A percentile compares a stretch with the other conserved stretches of the same genome.
phyloP scores from a whole-genome alignment of 2,329 filamentous ascomycete genomes.

The Rosellinia necatrix region DNA sequence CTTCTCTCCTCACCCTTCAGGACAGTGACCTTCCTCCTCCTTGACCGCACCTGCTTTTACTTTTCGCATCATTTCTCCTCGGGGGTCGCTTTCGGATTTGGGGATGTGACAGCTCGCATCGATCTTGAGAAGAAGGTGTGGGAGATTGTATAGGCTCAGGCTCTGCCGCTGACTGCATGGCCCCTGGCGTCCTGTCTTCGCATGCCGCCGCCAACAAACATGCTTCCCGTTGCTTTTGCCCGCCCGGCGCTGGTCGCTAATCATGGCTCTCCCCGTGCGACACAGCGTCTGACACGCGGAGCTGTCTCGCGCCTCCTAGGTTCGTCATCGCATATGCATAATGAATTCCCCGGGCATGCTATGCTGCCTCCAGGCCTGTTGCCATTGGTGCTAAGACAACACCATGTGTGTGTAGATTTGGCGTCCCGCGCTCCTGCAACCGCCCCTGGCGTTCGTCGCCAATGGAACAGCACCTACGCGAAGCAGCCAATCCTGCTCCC shows the following conservation, averaged over 20 bases:
- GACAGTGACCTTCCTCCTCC: background rate
- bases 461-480: slow-evolving; percentile 37
- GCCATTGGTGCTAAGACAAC: slow-evolving; percentile 34
- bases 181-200: slow-evolving; percentile 28
- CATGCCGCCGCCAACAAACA: slow-evolving; percentile 32
- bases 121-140: slow-evolving; percentile 33
- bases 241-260: slow-evolving; percentile 39
- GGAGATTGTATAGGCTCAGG: slow-evolving; percentile 28
- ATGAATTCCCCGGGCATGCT: slow-evolving; percentile 10
- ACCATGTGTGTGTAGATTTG: slow-evolving; percentile 35
- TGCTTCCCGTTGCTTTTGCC: slow-evolving; percentile 37
- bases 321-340: slow-evolving; percentile 31
- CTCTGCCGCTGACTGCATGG: slow-evolving; percentile 32
- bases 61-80: background rate
- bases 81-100: slow-evolving; percentile 1
- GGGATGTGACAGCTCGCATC: slow-evolving; percentile 27
- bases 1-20: background rate
- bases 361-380: background rate
- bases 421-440: slow-evolving; percentile 27
- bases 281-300: slow-evolving; percentile 33
- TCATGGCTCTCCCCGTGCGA: slow-evolving; percentile 35
- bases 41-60: background rate
- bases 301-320: slow-evolving; percentile 38
- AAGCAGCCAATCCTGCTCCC: slow-evolving; percentile 39
- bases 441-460: slow-evolving; percentile 29